These are phyloP conservation scores for Pharnaceum exiguum DNA, from an alignment of 148 eudicot species.

Conservation along the genomic window DNA sequence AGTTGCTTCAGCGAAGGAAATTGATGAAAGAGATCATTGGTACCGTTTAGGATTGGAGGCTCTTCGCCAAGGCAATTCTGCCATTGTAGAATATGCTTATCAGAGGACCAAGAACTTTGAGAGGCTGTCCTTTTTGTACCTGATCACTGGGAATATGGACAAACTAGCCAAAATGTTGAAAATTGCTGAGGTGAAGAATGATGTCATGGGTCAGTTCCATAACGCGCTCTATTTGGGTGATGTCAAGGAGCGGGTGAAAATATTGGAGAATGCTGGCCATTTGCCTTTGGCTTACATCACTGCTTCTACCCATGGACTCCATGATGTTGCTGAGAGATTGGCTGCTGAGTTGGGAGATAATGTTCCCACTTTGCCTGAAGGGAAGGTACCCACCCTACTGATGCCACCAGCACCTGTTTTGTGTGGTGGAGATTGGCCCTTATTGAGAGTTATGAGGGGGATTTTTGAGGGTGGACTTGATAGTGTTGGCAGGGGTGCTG, in stretches of 20 bases:
- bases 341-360: conserved; percentile 59
- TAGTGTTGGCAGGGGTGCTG: conserved; percentile 30
- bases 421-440: conserved; percentile 73
- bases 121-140: conserved; percentile 68
- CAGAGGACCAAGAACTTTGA: conserved; percentile 77
- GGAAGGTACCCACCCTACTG: conserved; percentile 49
- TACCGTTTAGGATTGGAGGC: conserved; percentile 74
- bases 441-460: conserved; percentile 65
- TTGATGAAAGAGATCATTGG: conserved; percentile 83
- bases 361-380: conserved; percentile 47
- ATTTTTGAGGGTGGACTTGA: conserved; percentile 63
- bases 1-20: conserved; percentile 78
- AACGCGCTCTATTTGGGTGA: conserved; percentile 76
- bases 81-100: conserved; percentile 73
- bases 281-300: conserved; percentile 71
- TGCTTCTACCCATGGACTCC: conserved; percentile 62
- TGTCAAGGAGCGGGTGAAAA: conserved; percentile 60
- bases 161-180: conserved; percentile 69
- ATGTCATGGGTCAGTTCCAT: conserved; percentile 85
- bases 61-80: conserved; percentile 82
- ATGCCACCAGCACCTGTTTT: conserved; percentile 56
- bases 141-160: conserved; percentile 62
- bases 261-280: conserved; percentile 65
- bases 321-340: conserved; percentile 52
- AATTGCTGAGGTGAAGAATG: conserved; percentile 72